phyloP scores from a whole-genome alignment of 2,329 filamentous ascomycete genomes.

The Aspergillus ruber region DNA sequence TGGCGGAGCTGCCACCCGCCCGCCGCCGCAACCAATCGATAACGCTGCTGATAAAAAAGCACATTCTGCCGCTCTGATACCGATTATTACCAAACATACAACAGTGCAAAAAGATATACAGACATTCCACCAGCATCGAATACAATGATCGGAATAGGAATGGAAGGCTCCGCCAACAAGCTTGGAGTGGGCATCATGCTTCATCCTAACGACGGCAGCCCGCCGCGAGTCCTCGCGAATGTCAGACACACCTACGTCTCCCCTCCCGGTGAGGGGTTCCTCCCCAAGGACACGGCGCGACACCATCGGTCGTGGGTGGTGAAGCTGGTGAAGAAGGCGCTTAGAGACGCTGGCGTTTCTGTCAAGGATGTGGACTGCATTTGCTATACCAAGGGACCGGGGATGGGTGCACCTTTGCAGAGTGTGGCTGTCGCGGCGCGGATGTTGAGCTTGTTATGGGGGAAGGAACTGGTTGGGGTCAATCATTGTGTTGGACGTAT shows the following conservation, averaged over 20 bases:
- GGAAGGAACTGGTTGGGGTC: constrained; percentile 81
- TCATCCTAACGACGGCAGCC: constrained; percentile 53
- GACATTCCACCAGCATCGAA: neutral
- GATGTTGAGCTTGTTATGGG: constrained; percentile 76
- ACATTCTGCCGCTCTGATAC: constrained; percentile 12
- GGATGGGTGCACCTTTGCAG: constrained; percentile 91
- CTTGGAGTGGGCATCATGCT: constrained; percentile 88
- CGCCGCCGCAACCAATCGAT: constrained; percentile 20
- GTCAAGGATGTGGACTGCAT: constrained; percentile 75
- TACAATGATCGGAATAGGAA: constrained; percentile 60
- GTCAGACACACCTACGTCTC: constrained; percentile 89
- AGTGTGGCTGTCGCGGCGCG: constrained; percentile 80
- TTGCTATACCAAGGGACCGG: constrained; percentile 91
- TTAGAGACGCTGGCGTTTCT: constrained; percentile 60
- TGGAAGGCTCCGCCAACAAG: constrained; percentile 97
- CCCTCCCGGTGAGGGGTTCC: constrained; percentile 86
- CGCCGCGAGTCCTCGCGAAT: constrained; percentile 76
- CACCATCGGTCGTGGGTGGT: constrained; percentile 88
- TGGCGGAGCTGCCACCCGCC: constrained; percentile 11
- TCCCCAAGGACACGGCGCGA: constrained; percentile 90
- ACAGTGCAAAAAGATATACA: neutral
- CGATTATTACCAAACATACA: neutral
- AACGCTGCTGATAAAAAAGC: constrained; percentile 20
- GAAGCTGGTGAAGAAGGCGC: constrained; percentile 68
- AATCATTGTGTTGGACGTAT: constrained; percentile 91